Conservation (phyloP, 257 asterid species). For the Gentiana macrophylla region DNA sequence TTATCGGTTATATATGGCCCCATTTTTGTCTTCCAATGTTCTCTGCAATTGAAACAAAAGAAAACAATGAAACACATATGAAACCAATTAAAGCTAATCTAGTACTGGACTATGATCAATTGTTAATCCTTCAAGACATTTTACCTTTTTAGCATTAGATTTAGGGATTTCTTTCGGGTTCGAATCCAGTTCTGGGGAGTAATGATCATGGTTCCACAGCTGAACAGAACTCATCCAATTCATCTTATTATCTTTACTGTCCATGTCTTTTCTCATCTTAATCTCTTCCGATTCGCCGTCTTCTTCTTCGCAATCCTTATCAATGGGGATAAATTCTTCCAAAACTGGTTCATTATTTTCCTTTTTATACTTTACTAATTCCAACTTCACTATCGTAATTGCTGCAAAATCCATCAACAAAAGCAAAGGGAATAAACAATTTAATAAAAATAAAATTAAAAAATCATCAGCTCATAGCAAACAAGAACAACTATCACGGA, state of each 20-base stretch:
- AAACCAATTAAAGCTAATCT: background rate
- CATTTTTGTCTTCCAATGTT: conserved; percentile 26
- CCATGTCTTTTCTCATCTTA: conserved; percentile 23
- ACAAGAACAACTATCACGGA: background rate
- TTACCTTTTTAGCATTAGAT: conserved; percentile 38
- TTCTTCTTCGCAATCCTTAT: conserved; percentile 28
- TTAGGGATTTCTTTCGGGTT: conserved; percentile 5
- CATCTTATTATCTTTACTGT: conserved; percentile 35
- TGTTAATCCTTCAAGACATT: background rate
- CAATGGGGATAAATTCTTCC: conserved; percentile 68
- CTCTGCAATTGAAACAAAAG: conserved; percentile 21
- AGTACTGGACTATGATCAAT: background rate
- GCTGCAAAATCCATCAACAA: conserved; percentile 28
- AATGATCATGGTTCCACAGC: conserved; percentile 49
- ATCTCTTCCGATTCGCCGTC: conserved; percentile 6
- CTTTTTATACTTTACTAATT: conserved; percentile 20
- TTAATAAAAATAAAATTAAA: background rate
- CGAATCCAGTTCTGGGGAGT: conserved; percentile 7
- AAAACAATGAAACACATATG: background rate
- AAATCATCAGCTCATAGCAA: too few species aligned
- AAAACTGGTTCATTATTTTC: conserved; percentile 42
- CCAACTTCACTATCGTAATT: conserved; percentile 28
- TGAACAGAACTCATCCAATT: conserved; percentile 70
- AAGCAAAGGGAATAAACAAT: conserved; percentile 5
- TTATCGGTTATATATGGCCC: conserved; percentile 15